Percentiles rank a stretch among this genome's conserved stretches.
These are phyloP conservation scores for Exobasidium rhododendri DNA, from an alignment of 1,284 basidiomycete genomes.

Conservation along the genomic window DNA sequence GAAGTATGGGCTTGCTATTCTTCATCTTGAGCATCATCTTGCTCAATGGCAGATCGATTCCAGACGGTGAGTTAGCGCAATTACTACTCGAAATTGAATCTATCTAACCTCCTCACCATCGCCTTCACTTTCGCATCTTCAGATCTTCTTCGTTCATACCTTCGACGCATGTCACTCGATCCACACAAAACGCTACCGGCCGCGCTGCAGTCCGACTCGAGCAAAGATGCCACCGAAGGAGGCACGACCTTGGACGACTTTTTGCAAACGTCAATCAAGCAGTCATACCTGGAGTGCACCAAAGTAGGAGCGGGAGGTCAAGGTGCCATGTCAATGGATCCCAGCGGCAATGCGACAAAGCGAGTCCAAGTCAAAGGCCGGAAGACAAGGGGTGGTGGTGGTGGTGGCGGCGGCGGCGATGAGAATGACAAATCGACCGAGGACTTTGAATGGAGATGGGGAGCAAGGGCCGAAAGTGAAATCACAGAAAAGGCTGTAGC, in stretches of 20 bases:
- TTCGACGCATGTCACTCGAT: slow-evolving; percentile 17
- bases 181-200: not conserved
- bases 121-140: slow-evolving; percentile 16
- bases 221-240: not conserved
- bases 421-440: slow-evolving; percentile 29
- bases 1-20: slow-evolving; percentile 47
- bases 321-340: slow-evolving; percentile 3
- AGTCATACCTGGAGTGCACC: slow-evolving; percentile 47
- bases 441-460: slow-evolving; percentile 52
- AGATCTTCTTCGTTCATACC: slow-evolving; percentile 23
- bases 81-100: not conserved
- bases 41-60: slow-evolving; percentile 48
- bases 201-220: not conserved
- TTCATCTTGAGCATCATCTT: slow-evolving; percentile 51
- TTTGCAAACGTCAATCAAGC: slow-evolving; percentile 29
- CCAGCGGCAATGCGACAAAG: slow-evolving; percentile 1
- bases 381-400: slow-evolving; percentile 10
- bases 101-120: not conserved
- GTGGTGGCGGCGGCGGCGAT: slow-evolving; percentile 3
- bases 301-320: not conserved
- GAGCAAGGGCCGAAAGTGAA: slow-evolving; percentile 48
- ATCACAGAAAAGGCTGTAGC: slow-evolving; percentile 49
- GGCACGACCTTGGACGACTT: slow-evolving; percentile 31
- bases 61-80: slow-evolving; percentile 36
- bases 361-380: slow-evolving; percentile 8